These are phyloP conservation scores for Boletus subcaerulescens DNA, from an alignment of 768 basidiomycete species.

Conservation along the genomic window DNA sequence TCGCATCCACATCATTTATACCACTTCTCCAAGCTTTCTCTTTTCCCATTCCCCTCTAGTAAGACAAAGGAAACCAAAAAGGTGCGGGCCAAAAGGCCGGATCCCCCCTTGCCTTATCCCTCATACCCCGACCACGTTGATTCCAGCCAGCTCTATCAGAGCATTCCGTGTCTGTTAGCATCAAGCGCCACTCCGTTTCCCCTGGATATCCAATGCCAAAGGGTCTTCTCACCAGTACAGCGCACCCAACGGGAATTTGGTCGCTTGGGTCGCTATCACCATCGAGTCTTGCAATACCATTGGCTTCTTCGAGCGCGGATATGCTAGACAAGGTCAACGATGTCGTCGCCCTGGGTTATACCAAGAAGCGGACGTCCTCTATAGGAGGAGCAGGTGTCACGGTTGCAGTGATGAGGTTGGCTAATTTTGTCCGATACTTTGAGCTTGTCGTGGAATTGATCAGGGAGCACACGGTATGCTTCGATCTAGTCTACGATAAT, in stretches of 20 bases:
- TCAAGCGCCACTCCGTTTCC: conserved; percentile 1
- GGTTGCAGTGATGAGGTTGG: background rate
- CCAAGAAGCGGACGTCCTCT: conserved; percentile 10
- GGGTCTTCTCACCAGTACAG: conserved; percentile 2
- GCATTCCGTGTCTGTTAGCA: background rate
- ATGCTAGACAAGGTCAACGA: conserved; percentile 34
- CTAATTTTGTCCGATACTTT: background rate
- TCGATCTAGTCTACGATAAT: background rate
- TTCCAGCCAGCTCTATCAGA: background rate
- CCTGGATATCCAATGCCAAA: conserved; percentile 8
- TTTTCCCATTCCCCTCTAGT: conserved; percentile 19
- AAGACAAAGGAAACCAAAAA: conserved; percentile 7
- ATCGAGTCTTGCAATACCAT: conserved; percentile 17
- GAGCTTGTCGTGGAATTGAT: background rate
- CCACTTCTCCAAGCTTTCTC: conserved; percentile 11
- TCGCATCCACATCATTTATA: background rate
- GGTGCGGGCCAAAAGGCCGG: background rate
- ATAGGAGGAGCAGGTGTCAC: background rate
- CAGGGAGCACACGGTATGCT: background rate
- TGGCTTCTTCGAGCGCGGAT: conserved; percentile 22
- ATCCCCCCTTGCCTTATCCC: too few relatives aligned
- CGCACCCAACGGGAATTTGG: conserved; percentile 1
- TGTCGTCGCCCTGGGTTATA: conserved; percentile 38
- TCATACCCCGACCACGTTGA: background rate
- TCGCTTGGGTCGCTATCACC: conserved; percentile 22